Base-by-base conservation (phyloP, 2,329 filamentous ascomycete genomes). In the Cryphonectria japonica region DNA sequence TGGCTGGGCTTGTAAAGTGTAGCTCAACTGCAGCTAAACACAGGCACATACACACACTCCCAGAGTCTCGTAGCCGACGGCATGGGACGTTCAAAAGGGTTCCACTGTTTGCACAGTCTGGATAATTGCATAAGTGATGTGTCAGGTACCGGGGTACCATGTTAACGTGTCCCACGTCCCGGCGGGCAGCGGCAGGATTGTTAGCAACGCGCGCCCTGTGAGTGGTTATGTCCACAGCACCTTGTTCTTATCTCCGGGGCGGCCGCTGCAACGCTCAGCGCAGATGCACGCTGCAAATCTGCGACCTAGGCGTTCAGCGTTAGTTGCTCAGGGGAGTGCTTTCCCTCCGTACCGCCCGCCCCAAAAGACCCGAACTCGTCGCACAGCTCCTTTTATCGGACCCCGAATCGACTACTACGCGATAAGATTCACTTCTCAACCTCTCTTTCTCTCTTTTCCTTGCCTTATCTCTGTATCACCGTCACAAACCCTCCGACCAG, bases 341-440 rank as follows among this genome's bases (percentile, higher is more conserved):
- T 50, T 50, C 43, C 9, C 22, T 41, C 37, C 22, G 11, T 63
- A 43, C 11, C 61, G 37, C 22, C 37, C 61, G 37, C 61, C 37
- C 39, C 22, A 29, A 43, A 43, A 16, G 22, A n/a, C 46, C 46
- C 46, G 46, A 50, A 22, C 13, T 34, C 43, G 34, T 60, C 59
- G 34, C 71, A 52, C 39, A 50, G 46, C 66, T 69, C 61, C 60
- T 71, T 68, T 54, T 43, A 71, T 71, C 69, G 71, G 69, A 71
- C 64, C 59, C 69, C 66, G 67, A 69, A 67, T 69, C 62, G 34
- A 52, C 62, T 50, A 62, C 52, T 50, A 62, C 52, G 54, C 29
- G 68, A 65, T 64, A 59, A 39, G n/a, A 26, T 50, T 46, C 41
- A 46, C 26, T 43, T 37, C 60, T 57, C 54, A 61, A 37, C 66